Base-by-base conservation (phyloP, 441 rosid genomes). In the Pelargonium cotyledonis region DNA sequence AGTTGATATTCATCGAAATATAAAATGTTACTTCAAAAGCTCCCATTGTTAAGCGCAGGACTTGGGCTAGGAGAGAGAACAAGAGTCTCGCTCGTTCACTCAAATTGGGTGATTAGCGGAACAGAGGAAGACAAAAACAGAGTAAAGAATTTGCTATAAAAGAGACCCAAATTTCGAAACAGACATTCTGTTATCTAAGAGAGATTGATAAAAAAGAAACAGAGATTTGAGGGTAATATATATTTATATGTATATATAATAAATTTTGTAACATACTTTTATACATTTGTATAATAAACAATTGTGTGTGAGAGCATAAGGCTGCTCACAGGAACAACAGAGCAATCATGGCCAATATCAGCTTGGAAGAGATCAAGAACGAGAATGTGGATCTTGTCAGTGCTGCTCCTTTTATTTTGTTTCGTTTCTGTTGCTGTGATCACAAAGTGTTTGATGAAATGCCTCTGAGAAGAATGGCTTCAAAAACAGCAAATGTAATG, bases 301-400 rank as follows among this genome's bases (percentile, higher is more conserved):
- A 49, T 49, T 49, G 15, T 12, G 49, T 8, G 49, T 44, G 49
- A 44, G 49, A 44, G 49, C 49, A 8, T 9, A 44, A 44, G 9
- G 49, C 12, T 49, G 14, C 55, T 49, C 55, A 12, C 15, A 49
- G 55, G 14, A 49, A 11, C n/a, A 49, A n/a, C 12, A 46, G 55
- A 49, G 3, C 55, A 49, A 49, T 49, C 57, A 49, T 49, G 57
- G 57, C 57, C n/a, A 49, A 49, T 14, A 49, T 49, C 57, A 49
- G 57, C 57, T 49, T 49, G 57, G 63, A 58, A 6, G 63, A 58
- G 31, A 58, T 58, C 12, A 58, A 58, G 63, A 58, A 58, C 31
- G 63, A 58, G 31, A 58, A 58, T 58, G 63, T 58, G 23, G 63
- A 58, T 7, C 63, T 58, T 1, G 63, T 58, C 5, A 58, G 63